Base-by-base conservation (phyloP, 2,329 filamentous ascomycete genomes). In the Claviceps sp. region DNA sequence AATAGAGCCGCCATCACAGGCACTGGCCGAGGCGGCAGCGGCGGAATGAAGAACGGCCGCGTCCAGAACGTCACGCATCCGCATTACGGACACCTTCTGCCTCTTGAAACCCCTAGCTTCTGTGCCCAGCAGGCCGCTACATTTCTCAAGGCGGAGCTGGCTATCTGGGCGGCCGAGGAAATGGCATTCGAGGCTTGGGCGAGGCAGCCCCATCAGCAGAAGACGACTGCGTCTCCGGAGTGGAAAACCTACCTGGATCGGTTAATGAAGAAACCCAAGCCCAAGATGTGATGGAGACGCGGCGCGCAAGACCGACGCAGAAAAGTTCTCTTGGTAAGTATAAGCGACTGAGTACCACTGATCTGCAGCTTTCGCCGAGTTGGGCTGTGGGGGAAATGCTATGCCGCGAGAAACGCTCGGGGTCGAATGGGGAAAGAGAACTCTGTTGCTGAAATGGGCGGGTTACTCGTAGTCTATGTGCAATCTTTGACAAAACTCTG, bases 61-160 rank as follows among this genome's bases (percentile, higher is more conserved):
- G 89, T 95, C 2, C 74, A 72, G 52, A 75, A 82, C 56, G 75
- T 86, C 5, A 71, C 80, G 14, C 67, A 93, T 8, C 69, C 84
- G 30, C 76, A 76, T 0, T 73, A 76, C 5, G 88, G 90, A 0
- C 91, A 97, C 66, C 67, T 96, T 42, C 79, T 96, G 30, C 85
- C 90, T 0, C 86, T 95, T 79, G 89, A 95, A 67, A 77, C 78
- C 38, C 85, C 86, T 0, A 70, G 61, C 2, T 72, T 79, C 60
- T 85, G 83, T 55, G 90, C 88, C 1, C 71, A 77, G 53, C 66
- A 76, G 18, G 75, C 78, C 0, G 76, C 75, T 0, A 62, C 64
- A 24, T 87, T 81, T 73, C 65, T 86, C 52, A 72, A 65, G 0
- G 60, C 62, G n/a, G 80, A 85, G 62, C 57, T 86, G 56, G 63